Conservation (phyloP, 2,329 filamentous ascomycete species). For the Diaporthe vaccinii region DNA sequence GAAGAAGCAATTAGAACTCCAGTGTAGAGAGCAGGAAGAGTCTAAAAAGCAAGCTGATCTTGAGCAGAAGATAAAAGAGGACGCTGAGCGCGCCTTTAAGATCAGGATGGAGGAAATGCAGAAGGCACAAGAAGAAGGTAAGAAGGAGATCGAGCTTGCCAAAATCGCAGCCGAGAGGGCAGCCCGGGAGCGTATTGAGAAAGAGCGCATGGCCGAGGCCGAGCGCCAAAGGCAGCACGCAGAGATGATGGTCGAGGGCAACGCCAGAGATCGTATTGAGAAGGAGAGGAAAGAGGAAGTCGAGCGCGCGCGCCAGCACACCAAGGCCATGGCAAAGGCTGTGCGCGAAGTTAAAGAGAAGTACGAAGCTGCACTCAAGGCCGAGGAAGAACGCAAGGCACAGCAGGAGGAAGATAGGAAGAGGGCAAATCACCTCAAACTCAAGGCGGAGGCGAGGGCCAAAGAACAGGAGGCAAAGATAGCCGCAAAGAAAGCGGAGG, state of each 20-base stretch:
- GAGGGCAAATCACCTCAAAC: conserved; percentile 60
- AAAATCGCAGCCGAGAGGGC: conserved; percentile 60
- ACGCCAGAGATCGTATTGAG: conserved; percentile 52
- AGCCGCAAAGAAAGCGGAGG: conserved; percentile 41
- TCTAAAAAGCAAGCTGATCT: conserved; percentile 59
- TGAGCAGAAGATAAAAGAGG: conserved; percentile 59
- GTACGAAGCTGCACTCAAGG: conserved; percentile 54
- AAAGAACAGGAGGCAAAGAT: conserved; percentile 59
- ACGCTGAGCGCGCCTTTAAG: conserved; percentile 61
- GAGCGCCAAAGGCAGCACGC: conserved; percentile 50
- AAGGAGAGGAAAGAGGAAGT: conserved; percentile 56
- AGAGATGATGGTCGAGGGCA: conserved; percentile 51
- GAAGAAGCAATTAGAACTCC: conserved; percentile 68
- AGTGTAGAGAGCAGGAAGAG: conserved; percentile 60
- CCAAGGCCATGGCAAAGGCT: conserved; percentile 58
- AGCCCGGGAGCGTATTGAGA: conserved; percentile 56
- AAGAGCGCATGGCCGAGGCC: conserved; percentile 54
- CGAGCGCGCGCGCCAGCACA: conserved; percentile 57
- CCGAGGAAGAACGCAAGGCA: conserved; percentile 53
- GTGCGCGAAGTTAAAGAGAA: conserved; percentile 59
- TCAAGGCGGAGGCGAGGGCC: conserved; percentile 61
- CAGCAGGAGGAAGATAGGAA: conserved; percentile 58
- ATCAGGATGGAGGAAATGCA: conserved; percentile 52
- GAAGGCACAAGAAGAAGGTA: conserved; percentile 59
- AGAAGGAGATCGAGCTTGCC: conserved; percentile 62